phyloP scores from a whole-genome alignment of 305 asterid genomes.

The Withania somnifera region DNA sequence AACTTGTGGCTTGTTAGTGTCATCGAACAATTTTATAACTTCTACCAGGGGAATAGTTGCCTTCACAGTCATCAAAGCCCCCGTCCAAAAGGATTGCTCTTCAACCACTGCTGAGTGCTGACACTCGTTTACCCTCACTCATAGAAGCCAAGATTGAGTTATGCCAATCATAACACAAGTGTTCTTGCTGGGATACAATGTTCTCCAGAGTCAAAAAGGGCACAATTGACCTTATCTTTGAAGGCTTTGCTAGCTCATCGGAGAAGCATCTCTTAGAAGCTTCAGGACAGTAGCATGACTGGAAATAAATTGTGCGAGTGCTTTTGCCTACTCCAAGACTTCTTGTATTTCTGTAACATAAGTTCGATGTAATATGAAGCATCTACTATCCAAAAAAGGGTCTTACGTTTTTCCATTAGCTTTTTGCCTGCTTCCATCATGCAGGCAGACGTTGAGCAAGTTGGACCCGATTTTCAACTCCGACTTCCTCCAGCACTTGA shows the following conservation, averaged over 20 bases:
- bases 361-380: constrained; percentile 47
- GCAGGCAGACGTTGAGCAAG: constrained; percentile 32
- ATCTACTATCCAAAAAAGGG: constrained; percentile 44
- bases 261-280: constrained; percentile 11
- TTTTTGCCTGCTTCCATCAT: constrained; percentile 37
- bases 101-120: constrained; percentile 27
- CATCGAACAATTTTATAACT: constrained; percentile 26
- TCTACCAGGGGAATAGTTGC: constrained; percentile 50
- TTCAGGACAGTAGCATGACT: constrained; percentile 13
- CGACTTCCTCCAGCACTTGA: constrained; percentile 30
- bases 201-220: constrained; percentile 47
- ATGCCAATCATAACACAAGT: constrained; percentile 18
- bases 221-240: constrained; percentile 15
- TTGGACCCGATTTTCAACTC: constrained; percentile 46
- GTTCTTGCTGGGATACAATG: constrained; percentile 24
- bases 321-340: constrained; percentile 33
- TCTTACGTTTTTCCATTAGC: constrained; percentile 24
- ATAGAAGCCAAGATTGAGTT: constrained; percentile 7
- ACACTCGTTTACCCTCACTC: constrained; percentile 24
- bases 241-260: constrained; percentile 17
- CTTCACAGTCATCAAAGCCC: constrained; percentile 21
- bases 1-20: constrained; percentile 15
- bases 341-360: constrained; percentile 42
- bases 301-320: constrained; percentile 27
- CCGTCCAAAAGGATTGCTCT: constrained; percentile 33